Percentiles rank a stretch among this genome's conserved stretches.
Conservation (phyloP, 129 eudicot genomes). For the Pseudognaphalium luteoalbum region DNA sequence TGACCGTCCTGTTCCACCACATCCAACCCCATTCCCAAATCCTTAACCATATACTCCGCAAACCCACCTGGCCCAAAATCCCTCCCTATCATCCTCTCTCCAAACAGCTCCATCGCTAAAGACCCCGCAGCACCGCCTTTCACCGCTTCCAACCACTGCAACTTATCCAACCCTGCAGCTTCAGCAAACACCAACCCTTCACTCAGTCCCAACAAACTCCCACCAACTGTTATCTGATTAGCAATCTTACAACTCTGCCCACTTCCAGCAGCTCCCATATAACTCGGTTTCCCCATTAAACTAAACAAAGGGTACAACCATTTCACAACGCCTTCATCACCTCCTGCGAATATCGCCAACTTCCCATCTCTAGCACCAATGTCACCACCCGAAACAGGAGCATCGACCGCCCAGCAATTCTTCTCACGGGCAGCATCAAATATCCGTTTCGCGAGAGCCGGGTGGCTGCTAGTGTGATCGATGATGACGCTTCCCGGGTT, state of each 20-base stretch:
- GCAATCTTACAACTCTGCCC: slow-evolving; percentile 93
- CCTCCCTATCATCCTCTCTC: slow-evolving; percentile 76
- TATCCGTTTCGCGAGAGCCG: slow-evolving; percentile 57
- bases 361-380: slow-evolving; percentile 75
- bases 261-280: slow-evolving; percentile 65
- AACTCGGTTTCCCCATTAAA: slow-evolving; percentile 58
- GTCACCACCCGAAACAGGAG: slow-evolving; percentile 91
- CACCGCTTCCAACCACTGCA: slow-evolving; percentile 64
- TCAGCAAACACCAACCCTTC: slow-evolving; percentile 90
- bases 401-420: slow-evolving; percentile 67
- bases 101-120: slow-evolving; percentile 79
- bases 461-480: slow-evolving; percentile 89
- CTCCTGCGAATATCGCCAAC: slow-evolving; percentile 75
- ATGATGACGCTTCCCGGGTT: slow-evolving; percentile 57
- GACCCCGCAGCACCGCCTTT: slow-evolving; percentile 89
- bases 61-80: slow-evolving; percentile 91
- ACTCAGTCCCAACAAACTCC: slow-evolving; percentile 77
- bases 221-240: slow-evolving; percentile 86
- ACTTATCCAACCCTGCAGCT: slow-evolving; percentile 71
- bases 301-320: slow-evolving; percentile 75
- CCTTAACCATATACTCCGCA: slow-evolving; percentile 92
- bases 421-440: slow-evolving; percentile 40
- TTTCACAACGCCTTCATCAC: slow-evolving; percentile 54
- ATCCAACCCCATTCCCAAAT: slow-evolving; percentile 87
- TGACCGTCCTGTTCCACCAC: slow-evolving; percentile 58